Percentiles rank a stretch among this genome's conserved stretches.
These are phyloP conservation scores for Talaromyces albobiverticillius DNA, from an alignment of 2,329 filamentous ascomycete genomes.

Conservation along the genomic window DNA sequence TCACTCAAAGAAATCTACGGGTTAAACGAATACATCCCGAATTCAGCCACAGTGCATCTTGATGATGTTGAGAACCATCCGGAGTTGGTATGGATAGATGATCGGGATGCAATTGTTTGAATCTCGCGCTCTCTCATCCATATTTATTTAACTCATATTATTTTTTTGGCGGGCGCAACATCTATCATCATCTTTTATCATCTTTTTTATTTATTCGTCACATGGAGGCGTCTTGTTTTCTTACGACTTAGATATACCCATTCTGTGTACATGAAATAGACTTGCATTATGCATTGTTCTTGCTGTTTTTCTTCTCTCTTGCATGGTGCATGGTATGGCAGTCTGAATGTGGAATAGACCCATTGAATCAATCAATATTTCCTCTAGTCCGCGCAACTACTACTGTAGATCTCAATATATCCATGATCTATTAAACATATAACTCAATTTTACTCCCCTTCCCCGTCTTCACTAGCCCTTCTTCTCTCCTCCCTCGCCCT, in stretches of 20 bases:
- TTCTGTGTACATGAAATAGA: slow-evolving; percentile 12
- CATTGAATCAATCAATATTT: too few relatives aligned
- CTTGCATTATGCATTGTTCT: slow-evolving; percentile 7
- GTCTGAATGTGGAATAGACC: too few relatives aligned
- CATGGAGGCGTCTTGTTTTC: slow-evolving; percentile 5
- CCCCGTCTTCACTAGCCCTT: slow-evolving; percentile 32
- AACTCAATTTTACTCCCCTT: too few relatives aligned
- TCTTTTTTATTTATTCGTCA: neutral
- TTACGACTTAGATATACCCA: slow-evolving; percentile 14
- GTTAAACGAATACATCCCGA: slow-evolving; percentile 12
- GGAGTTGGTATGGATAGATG: slow-evolving; percentile 15
- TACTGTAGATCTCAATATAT: too few relatives aligned
- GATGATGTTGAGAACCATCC: slow-evolving; percentile 13
- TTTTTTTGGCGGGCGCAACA: too few relatives aligned
- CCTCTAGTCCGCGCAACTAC: too few relatives aligned
- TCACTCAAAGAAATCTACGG: slow-evolving; percentile 11
- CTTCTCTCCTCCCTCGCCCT: slow-evolving; percentile 41
- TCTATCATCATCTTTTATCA: too few relatives aligned
- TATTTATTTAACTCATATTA: too few relatives aligned
- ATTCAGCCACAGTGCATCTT: slow-evolving; percentile 12
- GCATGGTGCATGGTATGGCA: neutral
- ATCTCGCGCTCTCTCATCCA: neutral
- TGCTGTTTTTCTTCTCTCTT: neutral
- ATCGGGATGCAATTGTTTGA: slow-evolving; percentile 13
- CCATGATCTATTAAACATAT: too few relatives aligned